A percentile compares a stretch with the other conserved stretches of the same genome.
Evolutionary conservation across 768 basidiomycete genomes (phyloP).

Genomic region (Phaffia australis): DNA sequence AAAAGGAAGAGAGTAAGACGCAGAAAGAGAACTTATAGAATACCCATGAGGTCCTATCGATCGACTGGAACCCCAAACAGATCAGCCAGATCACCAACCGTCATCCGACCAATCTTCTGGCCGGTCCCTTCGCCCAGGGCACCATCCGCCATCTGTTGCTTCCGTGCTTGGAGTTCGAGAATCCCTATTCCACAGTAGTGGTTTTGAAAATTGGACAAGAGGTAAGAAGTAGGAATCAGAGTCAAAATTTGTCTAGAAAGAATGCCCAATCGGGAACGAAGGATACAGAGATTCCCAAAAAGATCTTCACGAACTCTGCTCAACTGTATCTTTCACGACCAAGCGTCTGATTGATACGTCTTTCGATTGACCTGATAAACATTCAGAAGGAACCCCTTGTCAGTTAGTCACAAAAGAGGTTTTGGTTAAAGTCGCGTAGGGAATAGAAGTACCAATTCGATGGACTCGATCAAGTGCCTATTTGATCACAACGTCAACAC

Average conservation of each 20-base stretch:
- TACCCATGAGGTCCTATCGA: no score
- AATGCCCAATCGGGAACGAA: no score
- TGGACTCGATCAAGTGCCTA: slow-evolving; percentile 40
- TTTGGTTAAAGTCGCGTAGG: no score
- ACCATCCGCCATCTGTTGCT: slow-evolving; percentile 36
- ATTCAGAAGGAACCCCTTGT: no score
- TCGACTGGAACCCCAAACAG: slow-evolving; percentile 4
- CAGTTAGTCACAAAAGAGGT: no score
- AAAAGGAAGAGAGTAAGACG: background rate
- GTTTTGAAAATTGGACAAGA: background rate
- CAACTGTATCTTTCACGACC: no score
- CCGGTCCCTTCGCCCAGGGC: slow-evolving; percentile 54
- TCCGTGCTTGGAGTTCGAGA: slow-evolving; percentile 49
- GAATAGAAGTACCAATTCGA: slow-evolving; percentile 32
- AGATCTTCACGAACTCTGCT: no score
- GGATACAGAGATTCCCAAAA: no score
- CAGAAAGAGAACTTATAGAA: background rate
- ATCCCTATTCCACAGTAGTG: slow-evolving; percentile 52
- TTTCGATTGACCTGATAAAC: no score
- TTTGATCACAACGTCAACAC: slow-evolving; percentile 1
- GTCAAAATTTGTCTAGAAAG: no score
- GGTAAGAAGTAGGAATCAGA: slow-evolving; percentile 35
- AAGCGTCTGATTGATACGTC: no score
- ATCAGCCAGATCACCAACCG: slow-evolving; percentile 11
- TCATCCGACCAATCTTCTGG: slow-evolving; percentile 40